phyloP scores from a whole-genome alignment of 2,329 filamentous ascomycete species.

The Onygenales sp. region DNA sequence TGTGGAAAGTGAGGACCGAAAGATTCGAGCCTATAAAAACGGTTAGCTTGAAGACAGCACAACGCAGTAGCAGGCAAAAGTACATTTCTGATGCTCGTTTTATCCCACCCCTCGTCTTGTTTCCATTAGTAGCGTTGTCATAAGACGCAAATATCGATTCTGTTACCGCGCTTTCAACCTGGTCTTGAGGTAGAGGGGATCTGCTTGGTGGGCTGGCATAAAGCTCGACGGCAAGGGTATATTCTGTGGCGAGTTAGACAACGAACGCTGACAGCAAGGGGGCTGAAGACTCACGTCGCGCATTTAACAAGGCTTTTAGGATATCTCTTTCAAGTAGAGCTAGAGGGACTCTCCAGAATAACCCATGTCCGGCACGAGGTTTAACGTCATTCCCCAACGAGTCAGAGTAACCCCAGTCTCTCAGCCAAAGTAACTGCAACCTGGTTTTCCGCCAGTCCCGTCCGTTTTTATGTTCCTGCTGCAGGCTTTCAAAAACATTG shows the following conservation, averaged over 20 bases:
- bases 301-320: conserved; percentile 45
- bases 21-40: conserved; percentile 26
- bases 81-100: conserved; percentile 51
- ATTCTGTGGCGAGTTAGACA: conserved; percentile 22
- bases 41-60: conserved; percentile 2
- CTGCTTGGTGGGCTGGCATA: conserved; percentile 21
- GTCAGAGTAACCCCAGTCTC: conserved; percentile 43
- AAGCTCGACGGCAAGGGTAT: conserved; percentile 31
- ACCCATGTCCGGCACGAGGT: conserved; percentile 29
- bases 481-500: conserved; percentile 41
- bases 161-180: conserved; percentile 45
- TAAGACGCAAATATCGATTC: conserved; percentile 47
- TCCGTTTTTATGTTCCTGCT: conserved; percentile 34
- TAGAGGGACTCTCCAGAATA: conserved; percentile 41
- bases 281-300: conserved; percentile 26
- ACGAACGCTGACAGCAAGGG: not conserved
- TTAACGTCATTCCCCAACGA: conserved; percentile 13
- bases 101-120: conserved; percentile 52
- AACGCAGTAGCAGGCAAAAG: conserved; percentile 14
- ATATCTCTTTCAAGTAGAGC: conserved; percentile 48
- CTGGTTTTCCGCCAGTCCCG: conserved; percentile 42
- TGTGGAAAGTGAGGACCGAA: conserved; percentile 34
- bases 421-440: conserved; percentile 49
- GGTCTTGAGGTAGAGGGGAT: conserved; percentile 30
- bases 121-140: conserved; percentile 58